These are phyloP conservation scores for Blastocystis sp. DNA, from an alignment of 352 stramenopile genomes.

Conservation along the genomic window DNA sequence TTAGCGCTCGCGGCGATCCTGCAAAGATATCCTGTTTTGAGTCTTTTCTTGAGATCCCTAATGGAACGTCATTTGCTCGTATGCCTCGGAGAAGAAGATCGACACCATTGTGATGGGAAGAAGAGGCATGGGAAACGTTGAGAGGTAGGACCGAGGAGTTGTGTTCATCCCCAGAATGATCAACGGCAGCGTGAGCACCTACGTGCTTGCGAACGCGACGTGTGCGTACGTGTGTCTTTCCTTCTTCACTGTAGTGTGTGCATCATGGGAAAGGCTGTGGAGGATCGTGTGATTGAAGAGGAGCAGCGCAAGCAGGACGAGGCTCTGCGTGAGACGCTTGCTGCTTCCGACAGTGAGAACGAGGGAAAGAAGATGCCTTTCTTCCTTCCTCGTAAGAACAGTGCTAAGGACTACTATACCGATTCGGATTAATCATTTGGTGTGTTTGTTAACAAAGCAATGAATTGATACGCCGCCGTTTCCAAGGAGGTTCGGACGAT, in stretches of 20 bases:
- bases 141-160: not conserved
- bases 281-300: slow-evolving; percentile 1
- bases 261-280: slow-evolving; percentile 41
- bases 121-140: slow-evolving; percentile 46
- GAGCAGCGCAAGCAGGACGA: slow-evolving; percentile 14
- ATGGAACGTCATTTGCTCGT: slow-evolving; percentile 3
- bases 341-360: not conserved
- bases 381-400: slow-evolving; percentile 46
- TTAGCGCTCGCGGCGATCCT: slow-evolving; percentile 34
- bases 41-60: not conserved
- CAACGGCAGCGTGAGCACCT: slow-evolving; percentile 17
- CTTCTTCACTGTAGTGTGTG: slow-evolving; percentile 41
- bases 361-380: slow-evolving; percentile 50
- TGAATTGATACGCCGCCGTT: not conserved
- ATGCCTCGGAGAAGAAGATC: slow-evolving; percentile 40
- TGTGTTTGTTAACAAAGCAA: not conserved
- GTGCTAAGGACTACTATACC: slow-evolving; percentile 40
- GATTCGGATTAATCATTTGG: not conserved
- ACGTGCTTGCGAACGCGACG: slow-evolving; percentile 49
- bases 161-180: not conserved
- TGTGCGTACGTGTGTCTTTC: slow-evolving; percentile 20
- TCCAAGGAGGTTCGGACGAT: too few relatives aligned
- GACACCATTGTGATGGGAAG: slow-evolving; percentile 55
- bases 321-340: not conserved
- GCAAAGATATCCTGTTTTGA: slow-evolving; percentile 47